A percentile compares a stretch with the other conserved stretches of the same genome.
Conservation (phyloP, 176 grass and related monocot species). For the Rhynchospora breviuscula region DNA sequence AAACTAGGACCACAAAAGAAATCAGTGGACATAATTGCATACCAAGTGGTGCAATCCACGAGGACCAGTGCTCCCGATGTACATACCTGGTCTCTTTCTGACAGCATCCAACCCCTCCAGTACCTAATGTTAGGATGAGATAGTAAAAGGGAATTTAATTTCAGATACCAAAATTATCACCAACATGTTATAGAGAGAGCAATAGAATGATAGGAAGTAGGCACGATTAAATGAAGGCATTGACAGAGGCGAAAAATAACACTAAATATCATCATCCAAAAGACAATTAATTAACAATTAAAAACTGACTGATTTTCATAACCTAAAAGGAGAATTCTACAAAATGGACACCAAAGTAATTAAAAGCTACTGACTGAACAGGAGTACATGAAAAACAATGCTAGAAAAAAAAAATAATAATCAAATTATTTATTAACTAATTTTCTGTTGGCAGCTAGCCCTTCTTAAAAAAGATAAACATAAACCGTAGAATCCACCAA, state of each 20-base stretch:
- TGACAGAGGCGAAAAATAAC: neutral
- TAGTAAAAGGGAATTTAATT: constrained; percentile 23
- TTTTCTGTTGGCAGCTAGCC: no score
- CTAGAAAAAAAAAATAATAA: neutral
- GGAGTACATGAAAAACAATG: neutral
- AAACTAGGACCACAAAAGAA: neutral
- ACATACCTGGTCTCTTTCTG: constrained; percentile 97
- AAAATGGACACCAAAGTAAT: neutral
- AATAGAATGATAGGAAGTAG: neutral
- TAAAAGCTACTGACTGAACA: neutral
- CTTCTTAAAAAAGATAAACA: neutral
- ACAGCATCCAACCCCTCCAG: constrained; percentile 95
- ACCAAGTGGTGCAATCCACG: constrained; percentile 97
- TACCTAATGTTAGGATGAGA: constrained; percentile 44
- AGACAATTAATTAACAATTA: neutral
- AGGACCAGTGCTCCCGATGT: constrained; percentile 94
- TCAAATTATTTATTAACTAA: no score
- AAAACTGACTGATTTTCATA: neutral
- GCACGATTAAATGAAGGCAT: neutral
- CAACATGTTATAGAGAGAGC: constrained; percentile 3
- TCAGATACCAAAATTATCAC: neutral
- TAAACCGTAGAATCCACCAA: neutral
- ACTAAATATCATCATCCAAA: neutral
- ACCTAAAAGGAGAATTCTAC: neutral
- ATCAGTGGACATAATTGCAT: constrained; percentile 14